phyloP scores from a whole-genome alignment of 2,329 filamentous ascomycete species.

The Lojkania enalia region DNA sequence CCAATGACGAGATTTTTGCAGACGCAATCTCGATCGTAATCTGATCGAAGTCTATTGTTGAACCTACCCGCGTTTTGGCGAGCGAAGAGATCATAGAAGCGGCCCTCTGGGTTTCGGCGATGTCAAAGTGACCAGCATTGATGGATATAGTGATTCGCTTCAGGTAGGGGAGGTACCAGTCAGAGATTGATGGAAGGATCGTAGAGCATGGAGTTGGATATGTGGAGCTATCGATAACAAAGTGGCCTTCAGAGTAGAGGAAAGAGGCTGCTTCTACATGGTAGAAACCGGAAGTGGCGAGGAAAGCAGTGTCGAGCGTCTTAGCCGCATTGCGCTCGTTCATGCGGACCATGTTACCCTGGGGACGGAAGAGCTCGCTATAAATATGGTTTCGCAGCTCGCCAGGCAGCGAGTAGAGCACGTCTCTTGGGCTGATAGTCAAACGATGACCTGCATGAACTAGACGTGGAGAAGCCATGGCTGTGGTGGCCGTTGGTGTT shows the following conservation, averaged over 20 bases:
- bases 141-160: not conserved
- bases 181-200: not conserved
- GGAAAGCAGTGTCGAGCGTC: slow-evolving; percentile 10
- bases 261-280: slow-evolving; percentile 25
- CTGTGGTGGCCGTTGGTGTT: too few relatives aligned
- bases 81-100: not conserved
- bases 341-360: not conserved
- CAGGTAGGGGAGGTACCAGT: not conserved
- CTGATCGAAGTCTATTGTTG: not conserved
- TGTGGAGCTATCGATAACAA: slow-evolving; percentile 10
- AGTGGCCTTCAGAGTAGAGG: slow-evolving; percentile 24
- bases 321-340: not conserved
- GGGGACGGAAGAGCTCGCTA: not conserved
- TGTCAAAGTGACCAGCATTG: not conserved
- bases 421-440: too few relatives aligned
- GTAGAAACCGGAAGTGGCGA: slow-evolving; percentile 19
- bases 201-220: not conserved
- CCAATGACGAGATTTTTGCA: slow-evolving; percentile 14
- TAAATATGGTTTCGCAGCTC: not conserved
- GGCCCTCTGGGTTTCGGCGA: not conserved
- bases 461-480: too few relatives aligned
- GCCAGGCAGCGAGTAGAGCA: too few relatives aligned
- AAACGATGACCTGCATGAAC: too few relatives aligned
- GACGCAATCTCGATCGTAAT: not conserved
- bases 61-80: not conserved